phyloP scores from a whole-genome alignment of 208 protist species.

The Acanthamoeba polyphaga region DNA sequence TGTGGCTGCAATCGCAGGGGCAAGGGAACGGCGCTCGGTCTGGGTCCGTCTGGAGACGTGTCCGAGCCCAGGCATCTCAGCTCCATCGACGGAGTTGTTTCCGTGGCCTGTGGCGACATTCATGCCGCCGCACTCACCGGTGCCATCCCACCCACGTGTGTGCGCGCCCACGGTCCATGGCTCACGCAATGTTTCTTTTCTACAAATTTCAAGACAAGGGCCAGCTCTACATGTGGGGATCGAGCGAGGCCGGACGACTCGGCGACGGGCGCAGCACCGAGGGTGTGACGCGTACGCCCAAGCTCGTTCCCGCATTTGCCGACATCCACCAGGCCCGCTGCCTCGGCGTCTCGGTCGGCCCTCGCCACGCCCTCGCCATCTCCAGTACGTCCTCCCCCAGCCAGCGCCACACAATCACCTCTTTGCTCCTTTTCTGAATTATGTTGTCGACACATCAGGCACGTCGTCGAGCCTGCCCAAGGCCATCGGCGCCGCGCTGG shows the following conservation, averaged over 20 bases:
- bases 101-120: background rate
- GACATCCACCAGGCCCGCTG: conserved; percentile 1
- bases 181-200: background rate
- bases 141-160: background rate
- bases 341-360: background rate
- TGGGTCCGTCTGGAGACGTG: background rate
- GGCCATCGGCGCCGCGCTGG: background rate
- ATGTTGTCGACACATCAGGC: background rate
- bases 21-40: conserved; percentile 24
- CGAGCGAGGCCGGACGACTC: background rate
- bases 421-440: no score
- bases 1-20: background rate
- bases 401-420: background rate
- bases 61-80: background rate
- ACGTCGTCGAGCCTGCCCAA: background rate
- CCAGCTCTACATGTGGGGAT: conserved; percentile 63
- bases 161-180: background rate
- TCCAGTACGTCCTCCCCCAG: background rate
- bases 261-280: conserved; percentile 28
- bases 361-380: conserved; percentile 1
- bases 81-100: background rate
- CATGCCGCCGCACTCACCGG: background rate
- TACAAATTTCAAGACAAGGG: background rate
- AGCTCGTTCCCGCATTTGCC: background rate
- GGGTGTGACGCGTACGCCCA: background rate